Base-by-base conservation (phyloP, 2,329 filamentous ascomycete species). In the Sphaerulina populicola region DNA sequence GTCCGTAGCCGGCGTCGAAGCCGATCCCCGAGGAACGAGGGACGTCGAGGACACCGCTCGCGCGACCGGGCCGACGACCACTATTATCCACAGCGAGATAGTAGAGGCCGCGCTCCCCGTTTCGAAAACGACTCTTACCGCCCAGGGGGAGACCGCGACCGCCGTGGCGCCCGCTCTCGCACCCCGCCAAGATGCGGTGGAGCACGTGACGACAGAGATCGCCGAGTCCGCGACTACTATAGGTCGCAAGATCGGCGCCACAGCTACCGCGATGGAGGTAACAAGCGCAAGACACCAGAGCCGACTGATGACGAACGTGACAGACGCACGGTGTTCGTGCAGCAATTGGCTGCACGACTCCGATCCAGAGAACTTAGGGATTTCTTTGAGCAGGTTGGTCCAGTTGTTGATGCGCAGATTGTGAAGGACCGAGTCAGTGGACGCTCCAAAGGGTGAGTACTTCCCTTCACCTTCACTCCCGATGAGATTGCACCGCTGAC, bases 351-450 rank as follows among this genome's bases (percentile, higher is more conserved):
- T 61, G 90, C 90, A 60, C 87, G 93, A 66, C 79, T 97, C 59
- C 84, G 91, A 62, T 95, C 88, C 50, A 89, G 88, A 65, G 89
- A 97, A 70, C 77, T 98, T 57, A 91, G 94, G 69, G 80, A 83
- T 56, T 98, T 98, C 70, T 44, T 98, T 66, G 88, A 95, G 69
- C 90, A 91, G 71, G 86, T 93, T 63, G 93, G 93, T 57, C 83
- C 87, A 36, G 93, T 98, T 49, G 94, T 93, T 63, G 93, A 97
- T 69, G 93, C 93, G 45, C 93, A 97, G 74, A 98, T 98, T 65
- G 93, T 98, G 47, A 97, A 97, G 72, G 93, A 98, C 64, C 82
- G 93, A 57, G 90, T 98, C 57, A 96, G 89, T 72, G 88, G 89
- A 63, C 87, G 93, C 72, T 96, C 90, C 57, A 98, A 98, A 77